phyloP scores from a whole-genome alignment of 176 grass and related monocot genomes.

The Tillandsia leiboldiana region DNA sequence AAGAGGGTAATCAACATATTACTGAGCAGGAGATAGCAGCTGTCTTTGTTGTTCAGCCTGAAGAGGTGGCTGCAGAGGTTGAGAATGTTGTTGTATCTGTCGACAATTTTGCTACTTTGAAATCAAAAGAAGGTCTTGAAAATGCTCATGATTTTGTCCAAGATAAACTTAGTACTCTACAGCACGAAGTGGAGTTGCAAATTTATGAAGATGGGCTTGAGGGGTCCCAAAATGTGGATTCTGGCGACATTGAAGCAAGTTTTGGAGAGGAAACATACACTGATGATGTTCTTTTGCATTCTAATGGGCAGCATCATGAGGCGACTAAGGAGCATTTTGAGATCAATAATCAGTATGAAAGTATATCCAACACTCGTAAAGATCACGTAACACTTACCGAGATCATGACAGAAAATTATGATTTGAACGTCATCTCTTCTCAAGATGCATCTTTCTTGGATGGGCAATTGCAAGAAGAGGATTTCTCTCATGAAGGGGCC shows the following conservation, averaged over 20 bases:
- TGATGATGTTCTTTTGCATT: background rate
- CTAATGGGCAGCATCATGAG: background rate
- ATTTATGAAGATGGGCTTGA: constrained; percentile 28
- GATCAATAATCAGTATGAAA: background rate
- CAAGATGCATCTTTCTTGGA: background rate
- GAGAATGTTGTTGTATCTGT: constrained; percentile 21
- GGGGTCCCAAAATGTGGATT: constrained; percentile 19
- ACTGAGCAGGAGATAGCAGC: background rate
- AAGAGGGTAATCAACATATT: constrained; percentile 10
- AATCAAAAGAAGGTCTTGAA: background rate
- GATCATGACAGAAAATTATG: background rate
- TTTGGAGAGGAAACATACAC: constrained; percentile 20
- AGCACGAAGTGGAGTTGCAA: constrained; percentile 30
- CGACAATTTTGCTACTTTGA: constrained; percentile 15
- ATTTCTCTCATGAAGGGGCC: background rate
- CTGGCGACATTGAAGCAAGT: constrained; percentile 17
- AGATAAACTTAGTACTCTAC: constrained; percentile 1
- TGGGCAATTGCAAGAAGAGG: background rate
- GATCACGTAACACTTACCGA: background rate
- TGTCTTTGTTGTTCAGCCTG: constrained; percentile 1
- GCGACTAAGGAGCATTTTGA: background rate
- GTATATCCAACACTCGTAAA: background rate
- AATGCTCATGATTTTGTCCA: background rate
- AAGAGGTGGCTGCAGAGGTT: constrained; percentile 29
- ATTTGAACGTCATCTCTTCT: background rate